These are phyloP conservation scores for Pythium phragmitis DNA, from an alignment of 352 stramenopile species.

Conservation along the genomic window DNA sequence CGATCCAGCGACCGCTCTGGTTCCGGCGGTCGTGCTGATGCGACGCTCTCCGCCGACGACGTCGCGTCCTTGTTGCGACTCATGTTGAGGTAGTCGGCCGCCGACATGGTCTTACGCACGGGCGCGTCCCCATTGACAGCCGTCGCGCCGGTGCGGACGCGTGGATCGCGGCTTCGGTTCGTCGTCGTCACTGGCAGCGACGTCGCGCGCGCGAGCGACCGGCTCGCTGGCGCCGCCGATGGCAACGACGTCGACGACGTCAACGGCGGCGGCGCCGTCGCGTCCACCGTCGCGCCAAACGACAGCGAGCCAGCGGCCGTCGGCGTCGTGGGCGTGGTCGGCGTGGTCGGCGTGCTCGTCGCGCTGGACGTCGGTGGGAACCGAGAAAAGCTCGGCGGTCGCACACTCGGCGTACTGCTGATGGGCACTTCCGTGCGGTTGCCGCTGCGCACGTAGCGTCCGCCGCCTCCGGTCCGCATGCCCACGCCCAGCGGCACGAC, in stretches of 20 bases:
- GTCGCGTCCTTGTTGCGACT: conserved; percentile 15
- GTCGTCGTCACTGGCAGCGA: conserved; percentile 25
- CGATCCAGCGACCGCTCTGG: conserved; percentile 4
- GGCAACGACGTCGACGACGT: background rate
- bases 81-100: conserved; percentile 29
- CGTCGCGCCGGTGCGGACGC: background rate
- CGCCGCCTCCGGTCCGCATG: conserved; percentile 36
- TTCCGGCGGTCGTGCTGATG: background rate
- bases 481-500: conserved; percentile 49
- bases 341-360: background rate
- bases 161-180: conserved; percentile 22
- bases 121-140: background rate
- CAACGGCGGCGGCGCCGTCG: background rate
- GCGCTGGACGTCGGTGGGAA: background rate
- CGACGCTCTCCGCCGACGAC: background rate
- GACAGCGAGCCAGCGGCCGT: background rate
- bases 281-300: background rate
- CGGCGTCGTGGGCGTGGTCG: background rate
- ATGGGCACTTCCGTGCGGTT: conserved; percentile 30
- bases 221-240: conserved; percentile 1
- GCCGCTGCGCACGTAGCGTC: conserved; percentile 68
- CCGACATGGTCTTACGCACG: conserved; percentile 18
- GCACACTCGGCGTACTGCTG: conserved; percentile 2
- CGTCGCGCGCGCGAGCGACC: conserved; percentile 3
- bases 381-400: conserved; percentile 14